Conservation (phyloP, 2,329 filamentous ascomycete species). For the Alternaria hordeiaustralica region DNA sequence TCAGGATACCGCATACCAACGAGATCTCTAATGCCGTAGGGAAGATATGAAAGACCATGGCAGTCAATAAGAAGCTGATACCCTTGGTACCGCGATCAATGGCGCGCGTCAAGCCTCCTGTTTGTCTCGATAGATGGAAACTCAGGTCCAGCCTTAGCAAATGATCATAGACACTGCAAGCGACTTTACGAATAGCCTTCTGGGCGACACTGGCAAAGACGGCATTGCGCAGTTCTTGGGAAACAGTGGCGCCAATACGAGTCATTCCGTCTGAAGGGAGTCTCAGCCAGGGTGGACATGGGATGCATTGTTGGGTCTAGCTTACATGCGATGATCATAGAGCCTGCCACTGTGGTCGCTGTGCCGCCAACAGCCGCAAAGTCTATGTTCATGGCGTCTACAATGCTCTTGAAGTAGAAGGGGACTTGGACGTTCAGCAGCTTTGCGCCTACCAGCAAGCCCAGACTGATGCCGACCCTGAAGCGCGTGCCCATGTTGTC, state of each 20-base stretch:
- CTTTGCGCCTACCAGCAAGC: slow-evolving; percentile 86
- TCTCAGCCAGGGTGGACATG: slow-evolving; percentile 16
- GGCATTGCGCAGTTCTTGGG: slow-evolving; percentile 93
- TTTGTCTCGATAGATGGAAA: slow-evolving; percentile 94
- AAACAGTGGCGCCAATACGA: slow-evolving; percentile 84
- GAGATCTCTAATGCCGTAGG: slow-evolving; percentile 93
- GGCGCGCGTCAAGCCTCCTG: slow-evolving; percentile 88
- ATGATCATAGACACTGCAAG: slow-evolving; percentile 91
- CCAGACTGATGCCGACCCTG: slow-evolving; percentile 84
- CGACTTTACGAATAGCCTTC: slow-evolving; percentile 91
- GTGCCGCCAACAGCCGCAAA: slow-evolving; percentile 86
- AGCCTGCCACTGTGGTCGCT: slow-evolving; percentile 84
- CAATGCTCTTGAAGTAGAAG: slow-evolving; percentile 98
- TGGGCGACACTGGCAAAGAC: slow-evolving; percentile 97
- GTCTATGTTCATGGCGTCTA: slow-evolving; percentile 97
- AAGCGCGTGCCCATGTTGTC: slow-evolving; percentile 81
- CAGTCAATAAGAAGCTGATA: slow-evolving; percentile 94
- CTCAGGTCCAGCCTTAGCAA: slow-evolving; percentile 85
- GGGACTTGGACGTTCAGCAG: slow-evolving; percentile 94
- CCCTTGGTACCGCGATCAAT: slow-evolving; percentile 98
- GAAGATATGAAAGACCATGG: slow-evolving; percentile 97
- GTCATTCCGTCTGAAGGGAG: slow-evolving; percentile 72
- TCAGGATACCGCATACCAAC: slow-evolving; percentile 95
- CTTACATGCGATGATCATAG: slow-evolving; percentile 87
- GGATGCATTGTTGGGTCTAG: slow-evolving; percentile 20